A percentile compares a stretch with the other conserved stretches of the same genome.
phyloP scores from a whole-genome alignment of 2,329 filamentous ascomycete species.

The Drechslerella coelobrocha region DNA sequence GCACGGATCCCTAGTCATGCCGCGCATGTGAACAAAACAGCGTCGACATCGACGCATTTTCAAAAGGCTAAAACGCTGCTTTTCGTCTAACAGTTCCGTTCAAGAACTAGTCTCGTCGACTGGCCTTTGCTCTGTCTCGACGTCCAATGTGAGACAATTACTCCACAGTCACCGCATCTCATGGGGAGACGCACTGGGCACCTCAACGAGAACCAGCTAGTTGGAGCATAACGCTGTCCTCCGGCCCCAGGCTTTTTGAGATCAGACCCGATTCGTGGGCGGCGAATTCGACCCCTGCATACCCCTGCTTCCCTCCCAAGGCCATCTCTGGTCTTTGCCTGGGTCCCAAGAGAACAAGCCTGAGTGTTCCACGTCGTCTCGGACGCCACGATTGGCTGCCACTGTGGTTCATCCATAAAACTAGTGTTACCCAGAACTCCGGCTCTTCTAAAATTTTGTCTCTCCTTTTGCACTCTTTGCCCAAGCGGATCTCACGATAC shows the following conservation, averaged over 20 bases:
- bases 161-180: not conserved
- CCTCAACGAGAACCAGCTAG: not conserved
- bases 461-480: constrained; percentile 48
- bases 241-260: not conserved
- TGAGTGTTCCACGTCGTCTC: constrained; percentile 49
- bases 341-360: constrained; percentile 40
- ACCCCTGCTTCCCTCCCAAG: constrained; percentile 29
- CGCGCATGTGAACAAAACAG: constrained; percentile 11
- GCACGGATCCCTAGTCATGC: constrained; percentile 41
- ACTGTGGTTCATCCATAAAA: constrained; percentile 19
- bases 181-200: constrained; percentile 1
- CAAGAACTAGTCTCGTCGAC: constrained; percentile 48
- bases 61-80: constrained; percentile 44
- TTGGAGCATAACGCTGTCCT: not conserved
- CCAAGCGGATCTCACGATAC: constrained; percentile 47
- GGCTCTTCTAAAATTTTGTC: constrained; percentile 48
- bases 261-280: constrained; percentile 42
- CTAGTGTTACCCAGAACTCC: constrained; percentile 48
- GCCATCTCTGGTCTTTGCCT: constrained; percentile 23
- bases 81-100: constrained; percentile 50
- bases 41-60: constrained; percentile 23
- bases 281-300: constrained; percentile 15
- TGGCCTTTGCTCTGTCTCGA: constrained; percentile 19
- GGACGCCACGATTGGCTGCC: constrained; percentile 45
- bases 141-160: not conserved